Base-by-base conservation (phyloP, 495 filamentous ascomycete species). In the Penicillium desertorum region DNA sequence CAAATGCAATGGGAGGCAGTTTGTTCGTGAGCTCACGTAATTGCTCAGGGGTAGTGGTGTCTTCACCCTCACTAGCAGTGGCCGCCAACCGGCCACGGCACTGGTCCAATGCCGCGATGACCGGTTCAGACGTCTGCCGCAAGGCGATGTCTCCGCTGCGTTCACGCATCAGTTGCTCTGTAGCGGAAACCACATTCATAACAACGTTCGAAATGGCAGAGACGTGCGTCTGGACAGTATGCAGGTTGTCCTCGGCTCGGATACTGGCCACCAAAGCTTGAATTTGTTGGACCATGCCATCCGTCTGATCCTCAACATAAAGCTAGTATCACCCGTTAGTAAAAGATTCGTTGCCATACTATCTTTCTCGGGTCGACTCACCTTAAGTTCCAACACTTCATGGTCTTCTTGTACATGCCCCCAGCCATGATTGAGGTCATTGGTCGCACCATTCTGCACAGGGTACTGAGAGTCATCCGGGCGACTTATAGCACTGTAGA, bases 251-350 rank as follows among this genome's bases (percentile, higher is more conserved):
- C 57, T 89, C 84, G 45, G 83, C 79, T 37, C 91, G 89, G 62
- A 96, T 93, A 46, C 84, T 85, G 59, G 83, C 81, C 34, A 96
- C 88, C 11, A 96, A 83, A 5, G 86, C 81, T 70, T 93, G 90
- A 61, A 96, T 92, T 22, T 84, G 87, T 62, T 90, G 85, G 25
- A 95, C 87, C 41, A 96, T 82, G 12, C 84, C 76, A 47, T 89
- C 88, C 12, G 89, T 91, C 71, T 92, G 90, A 60, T 90, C 88
- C 62, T 95, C 90, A 42, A 96, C 84, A 68, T 92, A 93, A 58
- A 88, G 83, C 85, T 88, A 37, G 22, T 1, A 52, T 17, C 8
- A 41, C 1, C 16, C 9, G 49, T 54, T 23, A 59, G 57, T 42
- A 48, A 39, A 8, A 5, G 22, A 14, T 51, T 27, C 37, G 25